Evolutionary conservation across 2,329 filamentous ascomycete genomes (phyloP), one percentile per base, ranked within the genome.

Genomic region (Alternaria solani): DNA sequence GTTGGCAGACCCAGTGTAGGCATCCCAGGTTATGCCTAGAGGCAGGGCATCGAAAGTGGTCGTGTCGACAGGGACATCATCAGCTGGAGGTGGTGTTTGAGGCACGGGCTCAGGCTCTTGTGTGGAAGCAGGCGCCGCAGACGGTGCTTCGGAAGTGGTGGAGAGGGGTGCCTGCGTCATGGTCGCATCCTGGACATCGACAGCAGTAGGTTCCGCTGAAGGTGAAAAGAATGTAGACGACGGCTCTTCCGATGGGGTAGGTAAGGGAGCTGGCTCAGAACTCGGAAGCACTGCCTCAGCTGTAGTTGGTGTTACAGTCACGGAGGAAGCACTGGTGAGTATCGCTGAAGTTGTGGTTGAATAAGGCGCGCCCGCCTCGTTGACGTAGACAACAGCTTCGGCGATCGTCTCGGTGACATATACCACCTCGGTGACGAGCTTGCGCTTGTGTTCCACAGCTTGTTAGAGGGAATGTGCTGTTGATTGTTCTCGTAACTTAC

Each of bases 21-120:
- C 68, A 63, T 78, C 75, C 51, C 75, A 79, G 2, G 75, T 74
- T 30, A 79, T 61, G 20, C 76, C 76, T 20, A 75, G 57, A 11
- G 73, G 70, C 9, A 76, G 65, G 5, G 47, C 36, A 20, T 49
- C 63, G 14, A 36, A 52, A 20, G 54, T 43, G 4, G 47, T 53
- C 5, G 30, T 47, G 1, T 60, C 28, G 42, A 52, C 39, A 26
- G 63, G 52, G 20, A 54, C 53, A 42, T 62, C 43, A 23, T 54
- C 49, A 4, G 61, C 47, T 26, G 57, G 51, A 16, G 62, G 43
- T 6, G 42, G 38, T 48, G 23, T 34, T 48, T 48, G 64, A 25
- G 12, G 42, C 16, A 34, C 26, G 18, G 39, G 47, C 23, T 49
- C 28, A n/a, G 61, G 55, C 20, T 60, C 51, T 18, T 55, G 49